Percentiles rank a stretch among this genome's conserved stretches.
These are phyloP conservation scores for Candida easanensis DNA, from an alignment of 805 yeast species.

Conservation along the genomic window DNA sequence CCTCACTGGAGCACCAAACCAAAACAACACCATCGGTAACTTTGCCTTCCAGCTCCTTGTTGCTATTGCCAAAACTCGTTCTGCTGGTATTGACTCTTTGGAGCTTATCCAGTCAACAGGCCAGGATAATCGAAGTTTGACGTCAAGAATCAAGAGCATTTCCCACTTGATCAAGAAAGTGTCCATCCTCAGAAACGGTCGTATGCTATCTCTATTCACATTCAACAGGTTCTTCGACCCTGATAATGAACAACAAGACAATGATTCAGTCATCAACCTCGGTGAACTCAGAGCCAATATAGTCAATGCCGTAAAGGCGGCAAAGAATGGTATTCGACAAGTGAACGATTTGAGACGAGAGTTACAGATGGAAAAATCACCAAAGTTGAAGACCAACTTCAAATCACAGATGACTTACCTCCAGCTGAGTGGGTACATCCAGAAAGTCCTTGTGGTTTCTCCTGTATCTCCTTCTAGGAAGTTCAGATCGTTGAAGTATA, in stretches of 20 bases:
- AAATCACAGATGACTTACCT: constrained; percentile 46
- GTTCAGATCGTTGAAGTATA: constrained; percentile 44
- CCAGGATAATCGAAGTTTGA: constrained; percentile 71
- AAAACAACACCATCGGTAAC: constrained; percentile 52
- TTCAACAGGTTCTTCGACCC: constrained; percentile 42
- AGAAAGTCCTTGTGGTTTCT: constrained; percentile 50
- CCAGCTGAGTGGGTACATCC: constrained; percentile 42
- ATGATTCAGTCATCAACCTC: constrained; percentile 14
- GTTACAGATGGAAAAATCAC: constrained; percentile 44
- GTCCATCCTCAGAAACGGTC: constrained; percentile 40
- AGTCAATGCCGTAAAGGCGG: constrained; percentile 48
- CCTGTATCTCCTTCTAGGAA: constrained; percentile 44
- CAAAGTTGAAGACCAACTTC: constrained; percentile 43
- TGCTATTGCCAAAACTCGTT: constrained; percentile 56
- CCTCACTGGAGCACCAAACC: constrained; percentile 53
- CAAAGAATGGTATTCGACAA: constrained; percentile 60
- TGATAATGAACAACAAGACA: not conserved
- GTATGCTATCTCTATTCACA: constrained; percentile 51
- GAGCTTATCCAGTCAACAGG: constrained; percentile 54
- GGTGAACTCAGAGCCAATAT: constrained; percentile 34
- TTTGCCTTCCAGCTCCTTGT: constrained; percentile 52
- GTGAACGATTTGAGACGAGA: constrained; percentile 60
- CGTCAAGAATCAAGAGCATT: constrained; percentile 56
- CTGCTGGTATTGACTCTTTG: constrained; percentile 56
- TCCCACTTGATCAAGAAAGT: constrained; percentile 46